These are phyloP conservation scores for Fusarium sp. DNA, from an alignment of 2,329 filamentous ascomycete genomes.

Conservation along the genomic window DNA sequence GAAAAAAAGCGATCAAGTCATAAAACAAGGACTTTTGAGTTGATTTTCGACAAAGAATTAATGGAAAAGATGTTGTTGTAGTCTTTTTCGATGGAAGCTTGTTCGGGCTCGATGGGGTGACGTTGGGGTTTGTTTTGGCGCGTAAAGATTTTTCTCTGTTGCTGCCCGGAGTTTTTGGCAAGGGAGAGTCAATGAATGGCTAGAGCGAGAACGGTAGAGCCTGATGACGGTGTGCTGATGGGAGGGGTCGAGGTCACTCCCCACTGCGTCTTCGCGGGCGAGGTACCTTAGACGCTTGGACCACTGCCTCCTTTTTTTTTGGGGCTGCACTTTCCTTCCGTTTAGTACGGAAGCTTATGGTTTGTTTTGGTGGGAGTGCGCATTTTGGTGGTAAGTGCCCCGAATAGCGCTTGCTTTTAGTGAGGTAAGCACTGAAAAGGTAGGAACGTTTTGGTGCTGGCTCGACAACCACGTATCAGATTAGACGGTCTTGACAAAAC, in stretches of 20 bases:
- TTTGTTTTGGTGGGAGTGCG: neutral
- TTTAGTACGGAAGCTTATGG: neutral
- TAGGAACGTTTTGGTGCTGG: conserved; percentile 4
- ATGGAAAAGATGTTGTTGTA: conserved; percentile 62
- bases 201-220: conserved; percentile 23
- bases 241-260: conserved; percentile 42
- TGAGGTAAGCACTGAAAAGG: neutral
- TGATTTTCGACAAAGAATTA: conserved; percentile 58
- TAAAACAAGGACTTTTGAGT: conserved; percentile 66
- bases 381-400: neutral
- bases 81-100: conserved; percentile 64
- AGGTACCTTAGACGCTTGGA: conserved; percentile 45
- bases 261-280: conserved; percentile 13
- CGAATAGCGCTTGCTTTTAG: neutral
- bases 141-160: conserved; percentile 61
- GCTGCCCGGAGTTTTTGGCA: conserved; percentile 48
- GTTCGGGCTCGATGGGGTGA: conserved; percentile 61
- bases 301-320: conserved; percentile 47
- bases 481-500: conserved; percentile 6
- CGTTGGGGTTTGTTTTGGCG: conserved; percentile 64
- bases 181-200: conserved; percentile 35
- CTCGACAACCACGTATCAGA: conserved; percentile 17
- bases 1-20: conserved; percentile 71
- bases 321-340: conserved; percentile 1
- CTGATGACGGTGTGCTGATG: conserved; percentile 41